phyloP scores from a whole-genome alignment of 257 asterid species.

The Primulina eburnea region DNA sequence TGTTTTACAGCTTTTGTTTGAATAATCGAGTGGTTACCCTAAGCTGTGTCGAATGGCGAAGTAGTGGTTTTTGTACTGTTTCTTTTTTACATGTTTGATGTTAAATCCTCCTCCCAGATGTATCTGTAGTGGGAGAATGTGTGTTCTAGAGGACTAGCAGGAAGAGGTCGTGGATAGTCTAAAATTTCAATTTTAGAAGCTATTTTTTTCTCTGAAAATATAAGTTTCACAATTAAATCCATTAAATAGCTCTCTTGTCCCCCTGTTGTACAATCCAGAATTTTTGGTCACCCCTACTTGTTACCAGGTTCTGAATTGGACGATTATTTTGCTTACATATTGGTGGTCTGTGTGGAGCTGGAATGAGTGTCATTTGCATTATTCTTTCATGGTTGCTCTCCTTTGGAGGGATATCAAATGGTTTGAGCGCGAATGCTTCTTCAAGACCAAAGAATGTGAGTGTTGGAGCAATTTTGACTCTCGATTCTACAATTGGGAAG shows the following conservation, averaged over 20 bases:
- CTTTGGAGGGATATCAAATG: neutral
- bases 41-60: neutral
- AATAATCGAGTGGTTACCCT: neutral
- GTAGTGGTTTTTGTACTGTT: neutral
- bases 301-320: neutral
- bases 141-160: neutral
- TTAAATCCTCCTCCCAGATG: neutral
- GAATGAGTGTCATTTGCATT: neutral
- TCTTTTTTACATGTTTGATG: neutral
- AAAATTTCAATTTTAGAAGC: neutral
- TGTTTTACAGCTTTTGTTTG: neutral
- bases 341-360: neutral
- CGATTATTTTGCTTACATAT: neutral
- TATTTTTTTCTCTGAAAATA: neutral
- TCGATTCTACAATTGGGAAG: constrained; percentile 34
- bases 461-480: constrained; percentile 40
- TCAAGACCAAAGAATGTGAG: constrained; percentile 43
- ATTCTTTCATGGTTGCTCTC: neutral
- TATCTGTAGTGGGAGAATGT: too few relatives aligned
- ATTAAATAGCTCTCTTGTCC: neutral
- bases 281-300: neutral
- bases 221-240: neutral
- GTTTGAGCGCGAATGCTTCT: constrained; percentile 23
- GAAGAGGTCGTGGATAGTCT: neutral
- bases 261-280: neutral